Percentiles rank a stretch among this genome's conserved stretches.
Evolutionary conservation across 176 grass and related monocot species (phyloP).

Genomic region (Ampelocalamus luodianensis): DNA sequence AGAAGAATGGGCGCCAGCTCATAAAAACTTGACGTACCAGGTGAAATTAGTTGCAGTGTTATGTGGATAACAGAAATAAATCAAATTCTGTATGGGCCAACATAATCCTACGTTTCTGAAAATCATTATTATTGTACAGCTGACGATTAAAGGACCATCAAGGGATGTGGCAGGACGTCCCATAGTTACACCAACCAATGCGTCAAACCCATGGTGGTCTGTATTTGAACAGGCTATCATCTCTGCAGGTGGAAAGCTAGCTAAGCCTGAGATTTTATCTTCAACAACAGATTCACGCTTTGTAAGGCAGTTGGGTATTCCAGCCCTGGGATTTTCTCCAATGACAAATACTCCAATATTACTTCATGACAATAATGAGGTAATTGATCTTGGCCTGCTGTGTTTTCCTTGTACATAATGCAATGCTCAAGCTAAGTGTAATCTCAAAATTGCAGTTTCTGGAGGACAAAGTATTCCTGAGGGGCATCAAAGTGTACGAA

Average conservation of each 20-base stretch:
- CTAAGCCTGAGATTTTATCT: conserved; percentile 82
- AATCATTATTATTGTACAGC: conserved; percentile 42
- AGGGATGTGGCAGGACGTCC: conserved; percentile 54
- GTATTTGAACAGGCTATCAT: conserved; percentile 69
- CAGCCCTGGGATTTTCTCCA: conserved; percentile 85
- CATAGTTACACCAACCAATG: conserved; percentile 65
- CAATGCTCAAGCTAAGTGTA: not conserved
- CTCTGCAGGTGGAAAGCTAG: conserved; percentile 67
- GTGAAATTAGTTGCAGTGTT: conserved; percentile 43
- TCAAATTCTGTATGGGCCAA: not conserved
- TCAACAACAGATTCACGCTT: conserved; percentile 87
- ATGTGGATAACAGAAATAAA: not conserved
- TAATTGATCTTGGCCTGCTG: not conserved
- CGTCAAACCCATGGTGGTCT: conserved; percentile 87
- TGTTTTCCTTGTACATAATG: not conserved
- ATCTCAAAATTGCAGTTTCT: conserved; percentile 58
- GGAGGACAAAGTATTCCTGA: conserved; percentile 80
- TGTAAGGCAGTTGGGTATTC: conserved; percentile 79
- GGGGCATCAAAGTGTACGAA: conserved; percentile 86
- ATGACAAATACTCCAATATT: conserved; percentile 87
- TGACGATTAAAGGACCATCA: conserved; percentile 59
- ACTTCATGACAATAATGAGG: conserved; percentile 94
- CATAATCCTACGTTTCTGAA: conserved; percentile 8
- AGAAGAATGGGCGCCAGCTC: conserved; percentile 87
- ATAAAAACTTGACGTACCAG: conserved; percentile 83